These are phyloP conservation scores for Suillus subalutaceus DNA, from an alignment of 768 basidiomycete species.

Conservation along the genomic window DNA sequence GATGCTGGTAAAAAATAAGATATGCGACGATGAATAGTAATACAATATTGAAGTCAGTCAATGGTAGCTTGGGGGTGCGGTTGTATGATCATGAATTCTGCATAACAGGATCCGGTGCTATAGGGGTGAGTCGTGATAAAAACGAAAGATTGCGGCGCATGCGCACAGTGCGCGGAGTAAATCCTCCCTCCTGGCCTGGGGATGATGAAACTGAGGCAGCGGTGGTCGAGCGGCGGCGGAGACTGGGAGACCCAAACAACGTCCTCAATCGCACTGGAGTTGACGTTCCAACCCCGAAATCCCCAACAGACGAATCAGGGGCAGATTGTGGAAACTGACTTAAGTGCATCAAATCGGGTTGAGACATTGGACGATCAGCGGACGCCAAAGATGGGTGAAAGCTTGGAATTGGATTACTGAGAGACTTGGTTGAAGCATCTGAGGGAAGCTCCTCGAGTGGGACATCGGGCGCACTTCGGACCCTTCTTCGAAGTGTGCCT, in stretches of 20 bases:
- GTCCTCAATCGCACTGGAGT: conserved; percentile 16
- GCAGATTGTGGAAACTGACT: conserved; percentile 18
- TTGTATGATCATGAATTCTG: conserved; percentile 15
- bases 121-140: conserved; percentile 37
- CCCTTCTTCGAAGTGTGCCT: conserved; percentile 51
- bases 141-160: conserved; percentile 39
- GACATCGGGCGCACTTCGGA: conserved; percentile 54
- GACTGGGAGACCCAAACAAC: conserved; percentile 17
- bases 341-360: conserved; percentile 32
- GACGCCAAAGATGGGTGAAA: conserved; percentile 17
- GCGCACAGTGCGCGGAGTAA: conserved; percentile 22
- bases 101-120: conserved; percentile 13
- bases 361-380: conserved; percentile 30
- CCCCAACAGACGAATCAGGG: conserved; percentile 17
- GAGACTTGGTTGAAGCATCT: conserved; percentile 27
- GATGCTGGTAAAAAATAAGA: conserved; percentile 11
- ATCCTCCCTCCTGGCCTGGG: conserved; percentile 20
- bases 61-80: conserved; percentile 5
- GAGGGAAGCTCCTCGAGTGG: conserved; percentile 33
- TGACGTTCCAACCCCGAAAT: conserved; percentile 26
- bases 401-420: conserved; percentile 19
- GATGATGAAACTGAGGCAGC: conserved; percentile 16
- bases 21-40: conserved; percentile 17
- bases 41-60: conserved; percentile 12
- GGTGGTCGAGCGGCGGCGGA: conserved; percentile 24